These are phyloP conservation scores for Lithospermum erythrorhizon DNA, from an alignment of 257 asterid genomes.

Conservation along the genomic window DNA sequence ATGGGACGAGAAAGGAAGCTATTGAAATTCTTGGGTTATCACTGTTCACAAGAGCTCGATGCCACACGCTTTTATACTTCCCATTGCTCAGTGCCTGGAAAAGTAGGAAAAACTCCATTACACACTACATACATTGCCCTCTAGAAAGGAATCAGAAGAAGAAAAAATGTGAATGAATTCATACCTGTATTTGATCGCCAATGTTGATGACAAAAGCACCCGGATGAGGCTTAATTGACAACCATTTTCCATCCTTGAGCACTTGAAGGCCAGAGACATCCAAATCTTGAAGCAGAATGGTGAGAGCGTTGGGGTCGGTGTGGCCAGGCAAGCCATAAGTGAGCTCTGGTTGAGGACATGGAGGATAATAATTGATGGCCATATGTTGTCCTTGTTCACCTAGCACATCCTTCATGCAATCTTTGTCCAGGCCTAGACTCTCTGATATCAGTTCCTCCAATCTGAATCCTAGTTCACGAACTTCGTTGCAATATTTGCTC, in stretches of 20 bases:
- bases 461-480: constrained; percentile 53
- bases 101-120: not conserved
- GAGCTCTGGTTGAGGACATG: constrained; percentile 80
- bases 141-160: too few species aligned
- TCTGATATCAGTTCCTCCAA: constrained; percentile 62
- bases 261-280: constrained; percentile 74
- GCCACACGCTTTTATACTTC: constrained; percentile 78
- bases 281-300: constrained; percentile 79
- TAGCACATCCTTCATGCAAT: constrained; percentile 34
- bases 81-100: constrained; percentile 77
- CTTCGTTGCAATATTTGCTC: constrained; percentile 45
- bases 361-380: constrained; percentile 83
- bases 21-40: constrained; percentile 56
- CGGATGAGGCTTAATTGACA: constrained; percentile 57
- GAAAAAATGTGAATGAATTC: too few species aligned
- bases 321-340: constrained; percentile 82
- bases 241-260: constrained; percentile 74
- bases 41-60: constrained; percentile 70
- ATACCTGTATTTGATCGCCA: constrained; percentile 86
- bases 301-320: constrained; percentile 81
- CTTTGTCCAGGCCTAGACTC: constrained; percentile 61
- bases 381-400: constrained; percentile 94
- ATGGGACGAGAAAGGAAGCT: constrained; percentile 87
- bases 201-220: constrained; percentile 71
- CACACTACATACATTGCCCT: too few species aligned